Conservation (phyloP, 1,284 basidiomycete species). For the Irpex rosettiformis region DNA sequence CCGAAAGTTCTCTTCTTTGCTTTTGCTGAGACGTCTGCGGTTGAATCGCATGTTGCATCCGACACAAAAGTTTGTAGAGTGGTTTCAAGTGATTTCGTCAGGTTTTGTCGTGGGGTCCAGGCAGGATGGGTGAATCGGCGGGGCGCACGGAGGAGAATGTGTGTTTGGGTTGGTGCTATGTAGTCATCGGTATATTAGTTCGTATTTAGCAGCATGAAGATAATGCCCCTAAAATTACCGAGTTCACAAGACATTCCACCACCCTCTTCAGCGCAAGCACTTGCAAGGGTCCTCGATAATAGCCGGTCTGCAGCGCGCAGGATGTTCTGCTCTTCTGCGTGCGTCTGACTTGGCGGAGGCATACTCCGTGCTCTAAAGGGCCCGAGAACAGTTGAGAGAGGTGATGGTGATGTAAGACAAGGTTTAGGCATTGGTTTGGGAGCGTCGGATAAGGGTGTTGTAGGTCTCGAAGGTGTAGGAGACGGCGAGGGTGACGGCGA, state of each 20-base stretch:
- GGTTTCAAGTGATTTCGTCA: conserved; percentile 31
- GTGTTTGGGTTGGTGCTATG: conserved; percentile 64
- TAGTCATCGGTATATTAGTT: background rate
- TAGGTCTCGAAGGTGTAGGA: conserved; percentile 17
- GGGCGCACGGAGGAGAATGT: conserved; percentile 68
- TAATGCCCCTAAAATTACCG: conserved; percentile 35
- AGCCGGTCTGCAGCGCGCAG: conserved; percentile 55
- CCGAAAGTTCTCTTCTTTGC: conserved; percentile 23
- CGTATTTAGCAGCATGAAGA: background rate
- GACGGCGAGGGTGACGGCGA: conserved; percentile 22
- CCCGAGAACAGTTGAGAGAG: background rate
- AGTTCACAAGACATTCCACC: conserved; percentile 60
- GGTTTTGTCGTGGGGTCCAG: conserved; percentile 70
- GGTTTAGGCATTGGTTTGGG: conserved; percentile 9
- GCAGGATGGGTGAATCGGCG: conserved; percentile 66
- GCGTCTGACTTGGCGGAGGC: conserved; percentile 19
- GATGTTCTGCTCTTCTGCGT: conserved; percentile 44
- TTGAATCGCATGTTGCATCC: conserved; percentile 13
- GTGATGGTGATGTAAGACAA: background rate
- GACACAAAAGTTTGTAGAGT: conserved; percentile 38
- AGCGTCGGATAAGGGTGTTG: conserved; percentile 15
- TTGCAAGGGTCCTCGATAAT: conserved; percentile 58
- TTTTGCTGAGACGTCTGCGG: conserved; percentile 13
- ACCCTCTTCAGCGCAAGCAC: conserved; percentile 49
- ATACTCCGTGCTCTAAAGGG: background rate